Evolutionary conservation across 805 yeast genomes (phyloP).

Genomic region (Pichia exigua): DNA sequence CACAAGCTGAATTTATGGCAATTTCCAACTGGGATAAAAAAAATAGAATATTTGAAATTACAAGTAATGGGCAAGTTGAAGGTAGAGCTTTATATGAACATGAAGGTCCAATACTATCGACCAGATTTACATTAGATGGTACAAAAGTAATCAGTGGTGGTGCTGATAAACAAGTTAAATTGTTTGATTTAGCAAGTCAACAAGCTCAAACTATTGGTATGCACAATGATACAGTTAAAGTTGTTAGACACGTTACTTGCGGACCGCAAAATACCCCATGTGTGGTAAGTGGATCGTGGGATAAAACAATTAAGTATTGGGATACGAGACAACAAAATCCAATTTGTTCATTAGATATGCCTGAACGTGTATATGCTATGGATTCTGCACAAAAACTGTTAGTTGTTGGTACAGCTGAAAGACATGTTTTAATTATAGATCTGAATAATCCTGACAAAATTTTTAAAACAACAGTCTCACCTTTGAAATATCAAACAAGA

Average conservation of each 20-base stretch:
- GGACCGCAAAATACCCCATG: conserved; percentile 79
- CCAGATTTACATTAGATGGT: conserved; percentile 84
- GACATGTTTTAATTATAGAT: conserved; percentile 71
- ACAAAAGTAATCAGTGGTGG: conserved; percentile 84
- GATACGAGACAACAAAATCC: conserved; percentile 83
- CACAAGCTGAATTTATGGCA: conserved; percentile 73
- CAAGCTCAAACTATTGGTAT: conserved; percentile 79
- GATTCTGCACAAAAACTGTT: conserved; percentile 72
- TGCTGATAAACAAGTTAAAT: conserved; percentile 77
- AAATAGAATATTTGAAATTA: conserved; percentile 85
- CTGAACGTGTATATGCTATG: conserved; percentile 89
- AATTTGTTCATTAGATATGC: conserved; percentile 69
- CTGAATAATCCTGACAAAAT: conserved; percentile 76
- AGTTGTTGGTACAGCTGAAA: conserved; percentile 92
- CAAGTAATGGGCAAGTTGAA: conserved; percentile 66
- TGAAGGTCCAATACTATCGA: conserved; percentile 75
- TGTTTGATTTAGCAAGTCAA: conserved; percentile 76
- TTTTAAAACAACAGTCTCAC: conserved; percentile 65
- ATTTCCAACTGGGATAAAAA: conserved; percentile 93
- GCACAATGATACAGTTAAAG: conserved; percentile 74
- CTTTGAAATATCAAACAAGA: conserved; percentile 86
- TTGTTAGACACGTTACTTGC: conserved; percentile 70
- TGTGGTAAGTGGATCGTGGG: conserved; percentile 94
- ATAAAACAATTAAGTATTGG: conserved; percentile 91
- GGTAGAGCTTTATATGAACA: conserved; percentile 89